phyloP scores from a whole-genome alignment of 2,329 filamentous ascomycete genomes.

The Pyrenochaeta sp. region DNA sequence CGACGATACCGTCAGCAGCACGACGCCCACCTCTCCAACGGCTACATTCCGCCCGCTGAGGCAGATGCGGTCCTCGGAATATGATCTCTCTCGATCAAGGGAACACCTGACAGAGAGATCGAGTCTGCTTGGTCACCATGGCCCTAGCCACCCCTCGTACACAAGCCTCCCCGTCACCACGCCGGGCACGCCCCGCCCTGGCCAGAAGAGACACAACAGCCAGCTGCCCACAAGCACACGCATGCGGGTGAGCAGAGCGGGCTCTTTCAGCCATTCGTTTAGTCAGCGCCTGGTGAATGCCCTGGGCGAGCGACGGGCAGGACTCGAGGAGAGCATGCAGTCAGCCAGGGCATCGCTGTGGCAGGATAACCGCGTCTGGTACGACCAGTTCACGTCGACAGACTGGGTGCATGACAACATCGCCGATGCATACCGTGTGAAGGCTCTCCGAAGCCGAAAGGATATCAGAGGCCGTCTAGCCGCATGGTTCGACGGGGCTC shows the following conservation, averaged over 20 bases:
- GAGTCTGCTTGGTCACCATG: conserved; percentile 53
- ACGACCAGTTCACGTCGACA: conserved; percentile 96
- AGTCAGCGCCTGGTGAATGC: conserved; percentile 65
- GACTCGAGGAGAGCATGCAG: conserved; percentile 59
- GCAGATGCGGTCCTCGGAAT: conserved; percentile 43
- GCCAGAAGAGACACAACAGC: conserved; percentile 47
- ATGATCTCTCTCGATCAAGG: conserved; percentile 40
- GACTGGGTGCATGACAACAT: conserved; percentile 99
- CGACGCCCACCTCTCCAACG: conserved; percentile 44
- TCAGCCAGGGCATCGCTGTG: conserved; percentile 72
- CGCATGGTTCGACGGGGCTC: conserved; percentile 81
- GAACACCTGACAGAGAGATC: conserved; percentile 56
- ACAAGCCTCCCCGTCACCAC: conserved; percentile 50
- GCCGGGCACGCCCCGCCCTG: conserved; percentile 53
- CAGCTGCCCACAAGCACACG: conserved; percentile 39
- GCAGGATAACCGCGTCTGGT: conserved; percentile 91
- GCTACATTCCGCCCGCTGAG: conserved; percentile 37
- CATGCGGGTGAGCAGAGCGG: conserved; percentile 41
- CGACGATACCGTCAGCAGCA: conserved; percentile 41
- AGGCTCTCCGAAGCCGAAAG: conserved; percentile 79
- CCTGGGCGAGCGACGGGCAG: conserved; percentile 60
- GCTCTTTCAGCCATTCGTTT: conserved; percentile 46
- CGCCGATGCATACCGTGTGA: conserved; percentile 88
- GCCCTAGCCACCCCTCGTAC: conserved; percentile 49
- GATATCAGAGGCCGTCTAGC: conserved; percentile 82